These are phyloP conservation scores for Glycine latifolia DNA, from an alignment of 306 rosid species.

Conservation along the genomic window DNA sequence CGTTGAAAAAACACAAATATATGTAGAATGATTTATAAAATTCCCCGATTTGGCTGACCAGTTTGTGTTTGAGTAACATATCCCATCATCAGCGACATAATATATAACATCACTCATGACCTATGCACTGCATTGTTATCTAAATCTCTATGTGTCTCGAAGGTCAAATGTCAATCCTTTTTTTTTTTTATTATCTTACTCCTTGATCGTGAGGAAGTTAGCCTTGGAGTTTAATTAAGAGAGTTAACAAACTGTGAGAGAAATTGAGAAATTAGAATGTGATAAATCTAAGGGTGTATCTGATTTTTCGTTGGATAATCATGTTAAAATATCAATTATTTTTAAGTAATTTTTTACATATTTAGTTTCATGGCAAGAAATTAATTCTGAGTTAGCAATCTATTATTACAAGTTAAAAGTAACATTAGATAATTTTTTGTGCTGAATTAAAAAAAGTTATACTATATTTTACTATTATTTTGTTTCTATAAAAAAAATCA, in stretches of 20 bases:
- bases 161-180: background rate
- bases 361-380: no score
- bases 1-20: background rate
- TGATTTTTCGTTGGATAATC: no score
- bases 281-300: no score
- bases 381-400: no score
- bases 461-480: no score
- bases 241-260: background rate
- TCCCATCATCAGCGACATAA: conserved; percentile 7
- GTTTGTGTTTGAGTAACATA: background rate
- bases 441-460: no score
- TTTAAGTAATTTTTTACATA: no score
- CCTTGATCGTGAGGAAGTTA: background rate
- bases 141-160: background rate
- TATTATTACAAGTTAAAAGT: no score
- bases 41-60: background rate
- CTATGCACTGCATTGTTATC: background rate
- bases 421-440: no score
- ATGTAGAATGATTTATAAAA: background rate
- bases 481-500: no score
- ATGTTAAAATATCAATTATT: no score
- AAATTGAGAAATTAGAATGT: background rate
- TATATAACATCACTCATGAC: background rate
- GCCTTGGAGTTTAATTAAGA: background rate
- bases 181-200: background rate